Conservation (phyloP, 768 basidiomycete species). For the Mycena alexandri region DNA sequence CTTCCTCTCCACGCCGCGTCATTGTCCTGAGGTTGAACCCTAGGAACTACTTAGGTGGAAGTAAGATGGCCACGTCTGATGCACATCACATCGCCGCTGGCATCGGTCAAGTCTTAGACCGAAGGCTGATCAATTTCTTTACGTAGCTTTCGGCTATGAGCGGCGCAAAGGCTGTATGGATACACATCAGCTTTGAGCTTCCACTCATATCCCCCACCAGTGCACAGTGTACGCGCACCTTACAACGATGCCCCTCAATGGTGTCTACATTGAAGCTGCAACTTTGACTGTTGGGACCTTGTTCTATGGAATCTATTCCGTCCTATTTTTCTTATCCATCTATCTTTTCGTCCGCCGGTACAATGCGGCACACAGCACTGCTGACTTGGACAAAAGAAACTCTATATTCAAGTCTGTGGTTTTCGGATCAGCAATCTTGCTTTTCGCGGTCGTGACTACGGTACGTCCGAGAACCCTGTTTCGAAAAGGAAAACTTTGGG, state of each 20-base stretch:
- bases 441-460: conserved; percentile 16
- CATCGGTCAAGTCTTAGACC: conserved; percentile 23
- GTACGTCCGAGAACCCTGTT: conserved; percentile 12
- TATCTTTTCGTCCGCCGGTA: conserved; percentile 16
- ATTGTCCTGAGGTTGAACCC: conserved; percentile 12
- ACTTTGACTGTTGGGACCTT: conserved; percentile 18
- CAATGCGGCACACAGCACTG: conserved; percentile 13
- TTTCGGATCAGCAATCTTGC: conserved; percentile 18
- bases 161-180: conserved; percentile 19
- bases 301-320: conserved; percentile 20
- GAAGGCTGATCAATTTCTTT: conserved; percentile 20
- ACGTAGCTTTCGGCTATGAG: conserved; percentile 21
- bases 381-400: conserved; percentile 14
- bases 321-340: conserved; percentile 16
- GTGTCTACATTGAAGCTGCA: conserved; percentile 12
- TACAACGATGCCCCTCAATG: conserved; percentile 17
- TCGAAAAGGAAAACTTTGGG: conserved; percentile 6
- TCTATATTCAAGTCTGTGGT: conserved; percentile 16
- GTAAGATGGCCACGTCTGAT: conserved; percentile 15
- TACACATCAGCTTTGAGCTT: conserved; percentile 14
- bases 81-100: conserved; percentile 23
- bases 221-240: conserved; percentile 14
- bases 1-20: conserved; percentile 18
- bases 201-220: conserved; percentile 19
- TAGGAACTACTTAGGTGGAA: conserved; percentile 13